Base-by-base conservation (phyloP, 2,329 filamentous ascomycete species). In the Cordyceps javanica region DNA sequence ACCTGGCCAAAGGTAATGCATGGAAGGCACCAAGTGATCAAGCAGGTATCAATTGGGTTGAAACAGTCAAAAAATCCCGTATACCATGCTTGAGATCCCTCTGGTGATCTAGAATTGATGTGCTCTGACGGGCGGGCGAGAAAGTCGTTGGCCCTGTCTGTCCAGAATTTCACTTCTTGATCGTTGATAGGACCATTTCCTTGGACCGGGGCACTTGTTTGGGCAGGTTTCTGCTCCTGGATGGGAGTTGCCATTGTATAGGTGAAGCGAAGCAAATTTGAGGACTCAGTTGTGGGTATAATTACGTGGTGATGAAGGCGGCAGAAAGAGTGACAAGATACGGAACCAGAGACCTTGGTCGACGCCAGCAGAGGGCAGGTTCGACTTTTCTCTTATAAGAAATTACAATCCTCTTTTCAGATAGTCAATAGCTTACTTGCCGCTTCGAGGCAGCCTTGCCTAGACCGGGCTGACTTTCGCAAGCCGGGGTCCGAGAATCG, bases 1-100 rank as follows among this genome's bases (percentile, higher is more conserved):
- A 75, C 77, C 72, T 75, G 77, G 66, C 76, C 76, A 50, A 78
- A 79, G 34, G 75, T 77, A 32, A 79, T 68, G 60, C 77, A 79
- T 2, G 77, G 77, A 26, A 77, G 60, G 60, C 72, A 79, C 62
- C 70, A 79, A 16, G 73, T 72, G 54, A 77, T 67, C n/a, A 77
- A 61, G 64, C 77, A 79, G 1, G 71, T 69, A 53, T 74, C 71
- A 54, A 77, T 68, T 25, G 76, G 77, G 59, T 61, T 69, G 66
- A 73, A 75, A 71, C 75, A 79, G 58, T 70, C 70, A 46, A 77
- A 78, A 64, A 79, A 73, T 53, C 68, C 62, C 45, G 66, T 66
- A 60, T 62, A 62, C 76, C 76, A 79, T 10, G 72, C 58, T 62
- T 72, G 67, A 0, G 75, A 61, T 25, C 62, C 63, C 23, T 66